These are phyloP conservation scores for Breynia disticha DNA, from an alignment of 441 rosid species.

Conservation along the genomic window DNA sequence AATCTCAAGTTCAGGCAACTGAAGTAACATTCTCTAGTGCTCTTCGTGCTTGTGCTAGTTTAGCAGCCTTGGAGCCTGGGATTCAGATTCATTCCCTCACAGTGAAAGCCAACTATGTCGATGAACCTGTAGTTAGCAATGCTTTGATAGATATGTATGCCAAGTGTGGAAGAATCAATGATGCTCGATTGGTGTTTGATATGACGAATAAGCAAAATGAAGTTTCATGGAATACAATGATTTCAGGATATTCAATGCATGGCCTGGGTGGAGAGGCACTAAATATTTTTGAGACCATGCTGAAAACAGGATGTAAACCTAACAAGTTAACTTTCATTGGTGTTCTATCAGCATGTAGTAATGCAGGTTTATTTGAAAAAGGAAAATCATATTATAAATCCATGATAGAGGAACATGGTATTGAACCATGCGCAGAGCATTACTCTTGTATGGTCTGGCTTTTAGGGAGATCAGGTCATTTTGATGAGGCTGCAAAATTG, in stretches of 20 bases:
- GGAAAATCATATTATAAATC: slow-evolving; percentile 64
- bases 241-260: slow-evolving; percentile 74
- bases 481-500: slow-evolving; percentile 53
- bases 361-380: slow-evolving; percentile 50
- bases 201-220: slow-evolving; percentile 31
- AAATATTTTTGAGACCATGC: slow-evolving; percentile 40
- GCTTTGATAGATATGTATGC: slow-evolving; percentile 92
- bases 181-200: slow-evolving; percentile 50
- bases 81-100: slow-evolving; percentile 57
- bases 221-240: slow-evolving; percentile 77
- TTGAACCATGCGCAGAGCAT: slow-evolving; percentile 74
- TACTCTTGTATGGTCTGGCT: slow-evolving; percentile 82
- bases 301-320: slow-evolving; percentile 37
- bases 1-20: slow-evolving; percentile 41
- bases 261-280: slow-evolving; percentile 49
- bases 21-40: slow-evolving; percentile 77
- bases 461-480: slow-evolving; percentile 64
- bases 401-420: slow-evolving; percentile 51
- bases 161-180: slow-evolving; percentile 65
- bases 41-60: slow-evolving; percentile 67
- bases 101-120: slow-evolving; percentile 46
- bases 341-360: slow-evolving; percentile 75
- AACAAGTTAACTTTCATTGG: slow-evolving; percentile 47
- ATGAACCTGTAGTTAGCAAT: slow-evolving; percentile 48
- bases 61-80: slow-evolving; percentile 70